phyloP scores from a whole-genome alignment of 225 moss, liverwort and hornwort species.

The Physcomitrium patens region DNA sequence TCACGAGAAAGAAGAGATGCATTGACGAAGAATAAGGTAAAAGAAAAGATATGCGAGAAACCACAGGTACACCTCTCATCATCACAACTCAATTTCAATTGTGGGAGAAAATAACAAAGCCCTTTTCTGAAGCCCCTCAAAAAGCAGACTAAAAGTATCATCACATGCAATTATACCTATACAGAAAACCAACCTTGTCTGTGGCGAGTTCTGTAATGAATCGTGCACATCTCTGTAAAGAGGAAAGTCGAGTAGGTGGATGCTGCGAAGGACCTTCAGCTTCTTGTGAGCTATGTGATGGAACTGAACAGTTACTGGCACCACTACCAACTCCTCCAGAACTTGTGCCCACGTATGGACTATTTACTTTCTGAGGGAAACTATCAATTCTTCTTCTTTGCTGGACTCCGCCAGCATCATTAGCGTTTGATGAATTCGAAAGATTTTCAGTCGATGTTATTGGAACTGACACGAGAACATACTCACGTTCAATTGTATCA shows the following conservation, averaged over 20 bases:
- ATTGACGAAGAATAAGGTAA: neutral
- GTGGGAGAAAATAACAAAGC: neutral
- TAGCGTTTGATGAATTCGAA: constrained; percentile 73
- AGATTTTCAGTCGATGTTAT: constrained; percentile 78
- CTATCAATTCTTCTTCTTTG: constrained; percentile 47
- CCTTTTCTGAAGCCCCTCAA: constrained; percentile 5
- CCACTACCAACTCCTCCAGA: constrained; percentile 63
- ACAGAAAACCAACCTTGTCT: constrained; percentile 70
- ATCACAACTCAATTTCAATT: neutral
- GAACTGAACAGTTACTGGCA: constrained; percentile 54
- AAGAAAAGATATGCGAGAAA: neutral
- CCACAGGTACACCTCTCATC: neutral
- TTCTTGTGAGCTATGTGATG: constrained; percentile 60
- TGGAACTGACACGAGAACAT: constrained; percentile 86
- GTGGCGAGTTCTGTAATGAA: constrained; percentile 80
- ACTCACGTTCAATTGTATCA: constrained; percentile 96
- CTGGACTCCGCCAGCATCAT: constrained; percentile 61
- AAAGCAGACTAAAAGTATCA: neutral
- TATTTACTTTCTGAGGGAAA: constrained; percentile 70
- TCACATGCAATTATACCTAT: neutral
- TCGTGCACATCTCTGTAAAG: constrained; percentile 77
- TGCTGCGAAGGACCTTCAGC: constrained; percentile 80
- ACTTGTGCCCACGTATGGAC: constrained; percentile 41
- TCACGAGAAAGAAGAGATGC: neutral
- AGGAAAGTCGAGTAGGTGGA: constrained; percentile 87